Evolutionary conservation across 768 basidiomycete genomes (phyloP).

Genomic region (Tricholomella constricta): DNA sequence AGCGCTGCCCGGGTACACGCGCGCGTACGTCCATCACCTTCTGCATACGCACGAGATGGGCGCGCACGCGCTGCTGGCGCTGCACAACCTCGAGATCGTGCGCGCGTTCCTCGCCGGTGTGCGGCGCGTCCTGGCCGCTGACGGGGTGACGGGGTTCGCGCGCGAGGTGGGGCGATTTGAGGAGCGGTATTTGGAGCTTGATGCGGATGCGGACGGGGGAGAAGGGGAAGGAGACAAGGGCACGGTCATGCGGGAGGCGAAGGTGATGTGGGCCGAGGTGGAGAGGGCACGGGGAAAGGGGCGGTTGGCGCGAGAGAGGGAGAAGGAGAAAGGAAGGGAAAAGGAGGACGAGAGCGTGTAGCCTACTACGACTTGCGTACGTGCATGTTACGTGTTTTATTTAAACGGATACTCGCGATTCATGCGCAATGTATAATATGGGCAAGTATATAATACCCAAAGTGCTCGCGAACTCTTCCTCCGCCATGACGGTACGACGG

Average conservation of each 20-base stretch:
- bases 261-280: slow-evolving; percentile 60
- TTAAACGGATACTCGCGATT: too few relatives aligned
- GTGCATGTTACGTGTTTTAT: too few relatives aligned
- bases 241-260: slow-evolving; percentile 54
- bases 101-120: slow-evolving; percentile 65
- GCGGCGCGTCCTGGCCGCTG: slow-evolving; percentile 36
- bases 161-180: slow-evolving; percentile 54
- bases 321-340: slow-evolving; percentile 26
- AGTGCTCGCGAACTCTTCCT: too few relatives aligned
- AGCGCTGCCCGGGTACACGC: slow-evolving; percentile 38
- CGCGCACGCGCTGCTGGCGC: slow-evolving; percentile 69
- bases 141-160: slow-evolving; percentile 1
- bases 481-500: too few relatives aligned
- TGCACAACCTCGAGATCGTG: slow-evolving; percentile 76
- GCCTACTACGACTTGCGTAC: too few relatives aligned
- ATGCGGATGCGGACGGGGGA: slow-evolving; percentile 41
- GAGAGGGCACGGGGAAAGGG: slow-evolving; percentile 77
- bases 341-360: too few relatives aligned
- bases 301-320: slow-evolving; percentile 64
- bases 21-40: slow-evolving; percentile 82
- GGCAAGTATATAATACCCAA: too few relatives aligned
- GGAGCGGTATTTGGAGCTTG: slow-evolving; percentile 36
- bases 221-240: too few relatives aligned
- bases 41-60: slow-evolving; percentile 91
- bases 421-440: too few relatives aligned